These are phyloP conservation scores for Ottelia alismoides DNA, from an alignment of 106 monocot genomes.

Conservation along the genomic window DNA sequence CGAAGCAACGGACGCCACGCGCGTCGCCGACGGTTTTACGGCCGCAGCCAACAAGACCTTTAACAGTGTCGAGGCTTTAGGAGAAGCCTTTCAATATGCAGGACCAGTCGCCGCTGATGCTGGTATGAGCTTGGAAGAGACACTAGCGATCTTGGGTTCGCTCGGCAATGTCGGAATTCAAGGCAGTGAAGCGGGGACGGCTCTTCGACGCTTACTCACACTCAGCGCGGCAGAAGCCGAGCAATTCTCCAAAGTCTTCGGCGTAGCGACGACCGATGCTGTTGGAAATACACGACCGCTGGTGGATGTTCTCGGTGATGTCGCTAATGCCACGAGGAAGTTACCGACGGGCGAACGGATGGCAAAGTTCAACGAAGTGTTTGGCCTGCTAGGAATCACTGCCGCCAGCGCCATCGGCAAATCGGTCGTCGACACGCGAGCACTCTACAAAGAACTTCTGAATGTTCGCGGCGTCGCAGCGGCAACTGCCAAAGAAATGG, in stretches of 20 bases:
- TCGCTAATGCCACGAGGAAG: neutral
- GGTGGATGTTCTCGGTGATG: neutral
- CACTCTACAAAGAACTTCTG: neutral
- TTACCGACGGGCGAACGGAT: neutral
- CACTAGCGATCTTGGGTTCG: neutral
- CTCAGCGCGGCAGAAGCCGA: neutral
- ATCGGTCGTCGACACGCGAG: neutral
- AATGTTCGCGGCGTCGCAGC: neutral
- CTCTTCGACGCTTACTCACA: neutral
- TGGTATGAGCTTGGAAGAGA: too few relatives aligned
- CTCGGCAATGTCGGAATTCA: too few relatives aligned
- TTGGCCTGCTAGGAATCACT: neutral
- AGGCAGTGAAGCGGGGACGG: neutral
- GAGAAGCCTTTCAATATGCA: neutral
- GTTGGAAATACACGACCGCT: neutral
- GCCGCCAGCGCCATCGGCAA: neutral
- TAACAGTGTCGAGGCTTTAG: neutral
- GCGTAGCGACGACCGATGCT: neutral
- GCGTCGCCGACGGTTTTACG: neutral
- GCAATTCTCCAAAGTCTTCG: neutral
- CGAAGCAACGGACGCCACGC: neutral
- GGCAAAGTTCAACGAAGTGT: neutral
- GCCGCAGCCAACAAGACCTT: neutral
- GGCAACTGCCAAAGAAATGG: neutral
- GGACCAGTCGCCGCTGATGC: neutral